These are phyloP conservation scores for Tetracentron sinense DNA, from an alignment of 164 flowering plant genomes.

Conservation along the genomic window DNA sequence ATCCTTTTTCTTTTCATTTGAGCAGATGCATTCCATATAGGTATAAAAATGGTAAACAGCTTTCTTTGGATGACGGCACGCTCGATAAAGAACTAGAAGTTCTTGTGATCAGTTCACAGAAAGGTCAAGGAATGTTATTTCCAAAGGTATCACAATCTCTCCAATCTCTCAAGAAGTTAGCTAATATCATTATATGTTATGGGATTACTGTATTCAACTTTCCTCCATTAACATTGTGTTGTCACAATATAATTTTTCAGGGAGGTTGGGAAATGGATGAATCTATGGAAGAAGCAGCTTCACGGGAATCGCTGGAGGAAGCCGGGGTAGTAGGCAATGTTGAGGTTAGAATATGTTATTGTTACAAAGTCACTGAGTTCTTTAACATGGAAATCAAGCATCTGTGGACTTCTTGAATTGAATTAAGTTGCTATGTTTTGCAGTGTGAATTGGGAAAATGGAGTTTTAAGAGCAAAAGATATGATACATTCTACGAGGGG, in stretches of 20 bases:
- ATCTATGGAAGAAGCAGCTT: conserved; percentile 52
- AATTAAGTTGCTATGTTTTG: conserved; percentile 2
- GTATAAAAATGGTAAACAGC: conserved; percentile 15
- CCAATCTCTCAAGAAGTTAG: neutral
- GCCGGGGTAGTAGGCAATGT: conserved; percentile 71
- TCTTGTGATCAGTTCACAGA: conserved; percentile 63
- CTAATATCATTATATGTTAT: neutral
- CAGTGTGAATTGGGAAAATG: conserved; percentile 63
- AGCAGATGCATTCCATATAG: conserved; percentile 73
- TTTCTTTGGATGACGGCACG: neutral
- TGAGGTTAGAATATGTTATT: conserved; percentile 26
- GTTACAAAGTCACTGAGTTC: neutral
- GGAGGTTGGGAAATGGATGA: conserved; percentile 93
- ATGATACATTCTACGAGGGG: conserved; percentile 55
- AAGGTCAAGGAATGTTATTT: conserved; percentile 56
- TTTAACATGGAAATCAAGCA: too few relatives aligned
- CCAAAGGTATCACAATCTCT: conserved; percentile 57
- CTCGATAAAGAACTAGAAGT: conserved; percentile 37
- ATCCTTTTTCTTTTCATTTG: neutral
- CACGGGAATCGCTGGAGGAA: conserved; percentile 73
- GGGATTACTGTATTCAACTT: neutral
- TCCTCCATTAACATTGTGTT: neutral
- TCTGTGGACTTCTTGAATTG: too few relatives aligned
- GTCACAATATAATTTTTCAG: conserved; percentile 22
- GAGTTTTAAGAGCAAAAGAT: conserved; percentile 69